Conservation (phyloP, 225 moss, liverwort and hornwort species). For the Pleurozium schreberi region DNA sequence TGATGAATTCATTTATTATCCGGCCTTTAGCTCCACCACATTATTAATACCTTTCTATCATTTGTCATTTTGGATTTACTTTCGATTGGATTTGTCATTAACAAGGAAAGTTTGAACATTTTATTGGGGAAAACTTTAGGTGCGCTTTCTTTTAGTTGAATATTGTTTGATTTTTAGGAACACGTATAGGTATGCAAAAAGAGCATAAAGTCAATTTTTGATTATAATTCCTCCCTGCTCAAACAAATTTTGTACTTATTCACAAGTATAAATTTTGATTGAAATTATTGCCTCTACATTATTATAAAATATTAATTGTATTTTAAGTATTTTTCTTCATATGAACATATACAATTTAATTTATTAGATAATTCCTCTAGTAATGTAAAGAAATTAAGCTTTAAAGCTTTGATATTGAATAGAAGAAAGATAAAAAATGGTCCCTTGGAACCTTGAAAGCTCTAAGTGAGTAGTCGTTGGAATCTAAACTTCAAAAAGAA, state of each 20-base stretch:
- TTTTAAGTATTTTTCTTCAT: too few relatives aligned
- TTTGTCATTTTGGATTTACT: too few relatives aligned
- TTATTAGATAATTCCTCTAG: fast-evolving
- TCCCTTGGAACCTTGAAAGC: not conserved
- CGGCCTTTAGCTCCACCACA: too few relatives aligned
- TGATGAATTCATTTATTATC: too few relatives aligned
- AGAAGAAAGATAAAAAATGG: not conserved
- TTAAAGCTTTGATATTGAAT: not conserved
- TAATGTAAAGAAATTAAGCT: not conserved
- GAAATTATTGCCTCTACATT: not conserved
- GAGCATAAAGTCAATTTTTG: not conserved
- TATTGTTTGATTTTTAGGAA: not conserved
- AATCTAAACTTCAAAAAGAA: not conserved
- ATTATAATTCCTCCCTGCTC: not conserved
- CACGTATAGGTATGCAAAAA: not conserved
- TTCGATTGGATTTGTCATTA: too few relatives aligned
- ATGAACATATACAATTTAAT: not conserved
- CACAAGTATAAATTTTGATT: not conserved
- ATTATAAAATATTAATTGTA: not conserved
- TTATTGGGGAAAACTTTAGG: not conserved
- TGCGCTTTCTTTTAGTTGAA: not conserved
- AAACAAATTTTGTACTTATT: not conserved
- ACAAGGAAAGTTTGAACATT: too few relatives aligned
- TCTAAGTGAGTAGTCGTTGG: not conserved
- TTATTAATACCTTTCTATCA: too few relatives aligned